Percentiles rank a stretch among this genome's conserved stretches.
phyloP scores from a whole-genome alignment of 371 early-diverging fungal genomes.

The Mucor lusitanicus region DNA sequence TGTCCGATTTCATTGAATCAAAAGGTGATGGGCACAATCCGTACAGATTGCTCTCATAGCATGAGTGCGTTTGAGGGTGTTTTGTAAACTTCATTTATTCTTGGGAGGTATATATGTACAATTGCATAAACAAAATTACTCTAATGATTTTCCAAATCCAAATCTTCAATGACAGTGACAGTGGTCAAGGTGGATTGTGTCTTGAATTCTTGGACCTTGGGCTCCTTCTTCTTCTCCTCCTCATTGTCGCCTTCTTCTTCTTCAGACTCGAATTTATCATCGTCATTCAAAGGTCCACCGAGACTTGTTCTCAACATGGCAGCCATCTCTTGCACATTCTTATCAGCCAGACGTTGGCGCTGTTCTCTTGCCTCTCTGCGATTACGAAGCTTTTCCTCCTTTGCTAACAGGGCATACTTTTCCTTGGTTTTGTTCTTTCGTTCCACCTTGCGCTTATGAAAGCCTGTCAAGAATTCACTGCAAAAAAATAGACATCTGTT shows the following conservation, averaged over 20 bases:
- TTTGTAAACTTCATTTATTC: not conserved
- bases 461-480: constrained; percentile 79
- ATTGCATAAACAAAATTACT: not conserved
- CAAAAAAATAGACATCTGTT: not conserved
- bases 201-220: constrained; percentile 57
- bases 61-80: too few species aligned
- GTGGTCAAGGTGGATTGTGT: constrained; percentile 64
- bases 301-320: constrained; percentile 29
- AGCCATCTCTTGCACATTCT: constrained; percentile 48
- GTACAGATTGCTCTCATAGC: too few species aligned
- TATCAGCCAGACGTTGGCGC: constrained; percentile 43
- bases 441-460: constrained; percentile 79
- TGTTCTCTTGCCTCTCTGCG: constrained; percentile 55
- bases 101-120: not conserved
- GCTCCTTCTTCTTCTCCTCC: constrained; percentile 35
- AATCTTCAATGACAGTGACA: constrained; percentile 72
- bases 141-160: constrained; percentile 54
- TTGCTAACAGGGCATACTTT: constrained; percentile 51
- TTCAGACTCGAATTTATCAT: constrained; percentile 37
- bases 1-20: not conserved
- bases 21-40: not conserved
- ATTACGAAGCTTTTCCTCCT: constrained; percentile 56
- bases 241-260: constrained; percentile 34
- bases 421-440: constrained; percentile 63
- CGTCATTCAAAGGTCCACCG: constrained; percentile 27